These are phyloP conservation scores for Purshia tridentata DNA, from an alignment of 306 rosid species.

Conservation along the genomic window DNA sequence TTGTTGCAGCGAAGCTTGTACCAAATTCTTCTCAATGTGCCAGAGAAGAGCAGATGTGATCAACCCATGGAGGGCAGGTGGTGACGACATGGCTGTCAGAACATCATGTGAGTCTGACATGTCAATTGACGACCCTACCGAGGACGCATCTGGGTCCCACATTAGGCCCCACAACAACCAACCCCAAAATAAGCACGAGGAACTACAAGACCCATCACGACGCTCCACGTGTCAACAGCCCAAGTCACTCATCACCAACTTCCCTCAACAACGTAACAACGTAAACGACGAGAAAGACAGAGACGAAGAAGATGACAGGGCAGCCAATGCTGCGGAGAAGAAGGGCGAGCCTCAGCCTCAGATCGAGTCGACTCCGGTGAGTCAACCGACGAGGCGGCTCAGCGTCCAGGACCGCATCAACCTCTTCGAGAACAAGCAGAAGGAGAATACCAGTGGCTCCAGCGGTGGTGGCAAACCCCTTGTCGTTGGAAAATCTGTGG, in stretches of 20 bases:
- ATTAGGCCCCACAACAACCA: conserved; percentile 29
- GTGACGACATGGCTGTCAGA: conserved; percentile 56
- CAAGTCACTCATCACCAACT: conserved; percentile 35
- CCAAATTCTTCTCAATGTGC: conserved; percentile 51
- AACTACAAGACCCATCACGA: conserved; percentile 19
- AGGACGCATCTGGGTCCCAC: conserved; percentile 41
- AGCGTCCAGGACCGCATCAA: conserved; percentile 96
- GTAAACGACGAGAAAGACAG: conserved; percentile 44
- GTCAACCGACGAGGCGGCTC: conserved; percentile 66
- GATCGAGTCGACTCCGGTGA: conserved; percentile 32
- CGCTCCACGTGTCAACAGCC: conserved; percentile 58
- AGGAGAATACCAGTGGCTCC: conserved; percentile 47
- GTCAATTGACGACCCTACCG: conserved; percentile 83
- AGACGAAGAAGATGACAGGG: conserved; percentile 35
- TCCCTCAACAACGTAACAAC: conserved; percentile 28
- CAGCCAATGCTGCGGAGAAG: conserved; percentile 15
- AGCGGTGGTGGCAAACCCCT: conserved; percentile 53
- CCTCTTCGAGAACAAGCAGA: conserved; percentile 94
- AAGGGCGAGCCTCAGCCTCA: conserved; percentile 28
- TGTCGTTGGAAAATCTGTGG: conserved; percentile 54
- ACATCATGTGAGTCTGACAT: conserved; percentile 86
- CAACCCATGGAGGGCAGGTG: conserved; percentile 55
- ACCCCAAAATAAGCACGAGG: conserved; percentile 17
- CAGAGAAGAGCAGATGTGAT: conserved; percentile 70
- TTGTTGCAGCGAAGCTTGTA: conserved; percentile 76